Evolutionary conservation across 495 filamentous ascomycete genomes (phyloP), one percentile per base, ranked within the genome.

Genomic region (Podospora bellae-mahoneyi): DNA sequence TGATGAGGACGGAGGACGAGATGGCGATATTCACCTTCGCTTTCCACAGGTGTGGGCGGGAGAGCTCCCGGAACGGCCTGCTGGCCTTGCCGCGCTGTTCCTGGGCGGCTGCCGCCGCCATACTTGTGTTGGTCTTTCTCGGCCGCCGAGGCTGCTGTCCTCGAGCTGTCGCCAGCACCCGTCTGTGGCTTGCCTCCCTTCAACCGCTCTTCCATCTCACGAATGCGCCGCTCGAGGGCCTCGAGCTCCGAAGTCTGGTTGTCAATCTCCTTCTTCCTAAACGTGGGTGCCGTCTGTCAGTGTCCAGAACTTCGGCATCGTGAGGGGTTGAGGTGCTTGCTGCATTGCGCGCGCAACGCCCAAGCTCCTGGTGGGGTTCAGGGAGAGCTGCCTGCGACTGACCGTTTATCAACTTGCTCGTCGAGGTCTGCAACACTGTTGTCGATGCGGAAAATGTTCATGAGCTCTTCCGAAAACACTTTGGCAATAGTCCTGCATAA

Each of bases 371-470:
- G 55, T 53, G 64, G 60, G 15, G 30, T 67, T 34, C 62, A 66
- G 19, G 61, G 66, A 59, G n/a, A 23, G 23, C 23, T 23, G 23
- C 23, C 48, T 23, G 68, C 53, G 16, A 82, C 89, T 75, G 84
- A 98, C 94, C 94, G 94, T 77, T 92, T 88, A 75, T 96, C 88
- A 57, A 96, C 87, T 65, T 88, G 87, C 72, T 90, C 85, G 66
- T 90, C 86, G 26, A 98, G 84, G 67, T 91, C 85, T 72, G 91
- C 88, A 68, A 97, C 80, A 71, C 87, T 88, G 74, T 89, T 91
- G 71, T 96, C 90, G 72, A 95, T 88, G 71, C 89, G 85, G 78
- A 98, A 98, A 69, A 93, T 89, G 77, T 93, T 91, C 80, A 96
- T 91, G 64, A 98, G 84, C 74, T 91, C 91, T 27, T 89, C 82